Conservation (phyloP, 257 asterid genomes). For the Scutellaria baicalensis region DNA sequence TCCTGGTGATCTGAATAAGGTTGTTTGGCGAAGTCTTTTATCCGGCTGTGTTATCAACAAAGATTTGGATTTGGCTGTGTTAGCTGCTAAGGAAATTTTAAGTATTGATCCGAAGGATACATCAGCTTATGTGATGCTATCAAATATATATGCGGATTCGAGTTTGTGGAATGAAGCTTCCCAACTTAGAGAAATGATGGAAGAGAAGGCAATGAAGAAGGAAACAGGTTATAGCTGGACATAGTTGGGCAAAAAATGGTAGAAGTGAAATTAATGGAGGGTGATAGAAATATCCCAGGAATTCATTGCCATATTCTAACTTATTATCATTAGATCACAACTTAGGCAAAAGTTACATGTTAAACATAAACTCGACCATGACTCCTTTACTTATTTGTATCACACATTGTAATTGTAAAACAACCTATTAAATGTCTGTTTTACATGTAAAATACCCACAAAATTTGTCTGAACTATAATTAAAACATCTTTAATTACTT, state of each 20-base stretch:
- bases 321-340: neutral
- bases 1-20: conserved; percentile 39
- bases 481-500: too few species aligned
- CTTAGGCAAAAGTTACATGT: too few species aligned
- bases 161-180: conserved; percentile 75
- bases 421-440: too few species aligned
- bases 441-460: too few species aligned
- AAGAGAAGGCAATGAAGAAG: conserved; percentile 53
- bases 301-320: too few species aligned
- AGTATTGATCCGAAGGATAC: conserved; percentile 65
- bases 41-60: conserved; percentile 53
- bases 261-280: too few species aligned
- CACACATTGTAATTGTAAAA: too few species aligned
- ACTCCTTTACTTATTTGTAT: too few species aligned
- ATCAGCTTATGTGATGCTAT: conserved; percentile 54
- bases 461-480: too few species aligned
- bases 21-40: conserved; percentile 77
- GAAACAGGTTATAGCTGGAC: conserved; percentile 78
- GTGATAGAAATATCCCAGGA: too few species aligned
- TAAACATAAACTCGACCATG: too few species aligned
- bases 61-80: conserved; percentile 43
- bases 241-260: neutral
- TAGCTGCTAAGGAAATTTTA: conserved; percentile 60
- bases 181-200: conserved; percentile 43
- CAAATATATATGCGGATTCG: conserved; percentile 60